Evolutionary conservation across 768 basidiomycete genomes (phyloP).

Genomic region (Russula ochroleuca): DNA sequence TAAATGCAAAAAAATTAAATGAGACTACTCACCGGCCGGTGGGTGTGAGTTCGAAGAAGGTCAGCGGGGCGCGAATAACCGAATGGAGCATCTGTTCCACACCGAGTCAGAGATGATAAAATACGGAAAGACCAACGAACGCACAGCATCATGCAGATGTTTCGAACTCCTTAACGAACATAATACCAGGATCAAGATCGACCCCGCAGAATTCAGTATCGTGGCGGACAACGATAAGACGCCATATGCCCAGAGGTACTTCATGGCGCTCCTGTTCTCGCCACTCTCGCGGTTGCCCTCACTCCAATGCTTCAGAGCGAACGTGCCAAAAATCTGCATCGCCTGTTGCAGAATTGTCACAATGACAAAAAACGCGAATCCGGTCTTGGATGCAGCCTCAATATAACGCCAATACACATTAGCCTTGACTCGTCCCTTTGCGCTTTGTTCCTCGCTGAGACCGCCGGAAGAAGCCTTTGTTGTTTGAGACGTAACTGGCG

Average conservation of each 20-base stretch:
- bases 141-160: slow-evolving; percentile 69
- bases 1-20: background rate
- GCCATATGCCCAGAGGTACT: slow-evolving; percentile 63
- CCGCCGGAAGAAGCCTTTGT: slow-evolving; percentile 44
- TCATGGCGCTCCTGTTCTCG: slow-evolving; percentile 51
- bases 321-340: slow-evolving; percentile 53
- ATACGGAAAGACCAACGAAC: slow-evolving; percentile 30
- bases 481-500: slow-evolving; percentile 36
- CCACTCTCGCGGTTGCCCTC: slow-evolving; percentile 66
- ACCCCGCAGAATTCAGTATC: slow-evolving; percentile 49
- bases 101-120: slow-evolving; percentile 6
- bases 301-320: slow-evolving; percentile 76
- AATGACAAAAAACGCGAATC: slow-evolving; percentile 57
- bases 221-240: slow-evolving; percentile 57
- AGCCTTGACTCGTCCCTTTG: slow-evolving; percentile 75
- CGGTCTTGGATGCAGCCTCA: slow-evolving; percentile 68
- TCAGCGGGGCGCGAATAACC: slow-evolving; percentile 76
- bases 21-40: slow-evolving; percentile 57
- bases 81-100: slow-evolving; percentile 65
- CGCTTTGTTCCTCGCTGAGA: slow-evolving; percentile 63
- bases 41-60: slow-evolving; percentile 89
- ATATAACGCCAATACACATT: slow-evolving; percentile 77
- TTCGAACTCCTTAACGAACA: slow-evolving; percentile 72
- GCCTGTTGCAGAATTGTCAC: slow-evolving; percentile 54
- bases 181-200: slow-evolving; percentile 69